Conservation (phyloP, 306 rosid species). For the Spatholobus suberectus region DNA sequence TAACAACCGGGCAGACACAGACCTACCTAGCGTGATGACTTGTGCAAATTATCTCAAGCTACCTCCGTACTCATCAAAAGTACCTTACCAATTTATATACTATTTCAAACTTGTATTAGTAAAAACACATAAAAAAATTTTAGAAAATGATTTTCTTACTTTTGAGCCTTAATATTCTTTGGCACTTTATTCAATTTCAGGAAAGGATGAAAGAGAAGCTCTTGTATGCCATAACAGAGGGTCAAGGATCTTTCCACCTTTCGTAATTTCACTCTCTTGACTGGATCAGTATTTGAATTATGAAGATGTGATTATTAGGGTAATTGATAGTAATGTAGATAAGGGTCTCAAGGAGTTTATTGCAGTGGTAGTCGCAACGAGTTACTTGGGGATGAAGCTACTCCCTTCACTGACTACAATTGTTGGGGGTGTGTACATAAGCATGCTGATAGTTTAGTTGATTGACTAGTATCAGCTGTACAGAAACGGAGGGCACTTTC, state of each 20-base stretch:
- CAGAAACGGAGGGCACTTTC: conserved; percentile 50
- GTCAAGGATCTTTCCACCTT: conserved; percentile 98
- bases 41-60: conserved; percentile 98
- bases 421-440: conserved; percentile 69
- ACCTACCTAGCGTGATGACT: conserved; percentile 98
- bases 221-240: conserved; percentile 89
- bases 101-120: conserved; percentile 13
- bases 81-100: conserved; percentile 33
- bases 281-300: conserved; percentile 37
- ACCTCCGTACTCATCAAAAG: conserved; percentile 95
- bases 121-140: too few species aligned
- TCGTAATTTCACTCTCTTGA: conserved; percentile 55
- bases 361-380: conserved; percentile 42
- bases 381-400: conserved; percentile 59
- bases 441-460: conserved; percentile 51
- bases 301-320: conserved; percentile 78
- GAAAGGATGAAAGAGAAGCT: conserved; percentile 93
- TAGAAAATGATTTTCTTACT: not conserved
- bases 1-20: conserved; percentile 68
- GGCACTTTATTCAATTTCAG: conserved; percentile 55
- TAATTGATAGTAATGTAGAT: conserved; percentile 59
- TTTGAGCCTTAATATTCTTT: not conserved
- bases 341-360: conserved; percentile 48
- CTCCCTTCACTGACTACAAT: conserved; percentile 55
- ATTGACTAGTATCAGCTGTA: conserved; percentile 49